A percentile compares a stretch with the other conserved stretches of the same genome.
Conservation (phyloP, 805 yeast genomes). For the Priceomyces fermenticarens region DNA sequence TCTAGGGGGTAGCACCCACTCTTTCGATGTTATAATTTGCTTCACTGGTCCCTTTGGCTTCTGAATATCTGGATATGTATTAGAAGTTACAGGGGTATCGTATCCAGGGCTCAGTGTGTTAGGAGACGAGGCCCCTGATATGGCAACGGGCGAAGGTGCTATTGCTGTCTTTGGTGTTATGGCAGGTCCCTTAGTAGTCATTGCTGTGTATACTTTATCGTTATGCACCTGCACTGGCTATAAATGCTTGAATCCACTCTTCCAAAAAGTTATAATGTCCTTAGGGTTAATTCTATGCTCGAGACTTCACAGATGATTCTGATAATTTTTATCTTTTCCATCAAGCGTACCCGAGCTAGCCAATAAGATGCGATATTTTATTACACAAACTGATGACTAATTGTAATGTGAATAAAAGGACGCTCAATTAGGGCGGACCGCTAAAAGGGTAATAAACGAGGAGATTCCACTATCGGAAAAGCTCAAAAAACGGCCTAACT, state of each 20-base stretch:
- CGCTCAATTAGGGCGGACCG: too few species aligned
- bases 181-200: conserved; percentile 15
- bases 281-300: too few species aligned
- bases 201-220: neutral
- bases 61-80: neutral
- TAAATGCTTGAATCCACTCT: too few species aligned
- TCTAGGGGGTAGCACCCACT: conserved; percentile 60
- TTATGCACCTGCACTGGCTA: too few species aligned
- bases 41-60: conserved; percentile 18
- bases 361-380: neutral
- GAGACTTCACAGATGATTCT: conserved; percentile 7
- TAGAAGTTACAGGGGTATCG: conserved; percentile 7
- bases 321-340: conserved; percentile 30
- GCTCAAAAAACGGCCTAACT: too few species aligned
- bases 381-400: conserved; percentile 1
- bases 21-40: conserved; percentile 55
- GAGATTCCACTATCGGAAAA: too few species aligned
- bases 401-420: too few species aligned
- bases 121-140: conserved; percentile 10
- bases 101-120: conserved; percentile 10
- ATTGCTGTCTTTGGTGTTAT: conserved; percentile 16
- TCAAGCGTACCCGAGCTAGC: conserved; percentile 12
- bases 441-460: too few species aligned
- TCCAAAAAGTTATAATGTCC: too few species aligned
- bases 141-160: conserved; percentile 16